Conservation (phyloP, 2,329 filamentous ascomycete genomes). For the Xylaria hypoxylon region DNA sequence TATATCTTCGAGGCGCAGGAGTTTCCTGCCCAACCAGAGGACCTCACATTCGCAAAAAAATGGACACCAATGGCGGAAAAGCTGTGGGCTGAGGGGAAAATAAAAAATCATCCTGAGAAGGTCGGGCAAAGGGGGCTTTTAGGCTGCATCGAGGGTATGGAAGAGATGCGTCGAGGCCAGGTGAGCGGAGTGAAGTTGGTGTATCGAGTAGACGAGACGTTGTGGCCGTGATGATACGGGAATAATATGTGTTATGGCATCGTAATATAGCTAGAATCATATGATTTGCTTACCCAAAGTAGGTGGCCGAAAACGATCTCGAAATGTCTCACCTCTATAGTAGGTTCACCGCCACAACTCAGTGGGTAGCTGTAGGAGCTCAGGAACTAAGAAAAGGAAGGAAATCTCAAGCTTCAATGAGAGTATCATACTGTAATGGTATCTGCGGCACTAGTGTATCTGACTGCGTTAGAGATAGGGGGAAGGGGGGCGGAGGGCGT, state of each 20-base stretch:
- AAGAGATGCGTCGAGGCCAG: constrained; percentile 20
- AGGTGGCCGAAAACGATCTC: no score
- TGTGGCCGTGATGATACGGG: constrained; percentile 11
- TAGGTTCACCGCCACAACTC: no score
- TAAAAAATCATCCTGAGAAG: constrained; percentile 13
- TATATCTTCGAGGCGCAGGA: constrained; percentile 14
- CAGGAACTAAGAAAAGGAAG: no score
- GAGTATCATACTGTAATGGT: no score
- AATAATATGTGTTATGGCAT: neutral
- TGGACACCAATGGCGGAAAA: constrained; percentile 12
- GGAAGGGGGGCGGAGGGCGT: no score
- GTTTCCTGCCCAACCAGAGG: constrained; percentile 8
- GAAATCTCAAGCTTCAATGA: no score
- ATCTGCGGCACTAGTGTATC: no score
- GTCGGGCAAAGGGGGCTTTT: constrained; percentile 17
- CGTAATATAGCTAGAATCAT: no score
- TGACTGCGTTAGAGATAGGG: no score
- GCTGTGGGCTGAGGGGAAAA: constrained; percentile 4
- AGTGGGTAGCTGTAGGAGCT: no score
- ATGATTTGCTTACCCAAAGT: no score
- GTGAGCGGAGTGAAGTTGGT: constrained; percentile 28
- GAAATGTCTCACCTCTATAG: no score
- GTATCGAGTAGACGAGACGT: constrained; percentile 24
- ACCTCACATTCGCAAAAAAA: constrained; percentile 15
- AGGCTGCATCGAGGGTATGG: constrained; percentile 22